These are phyloP conservation scores for Kodamaea restingae DNA, from an alignment of 805 yeast genomes.

Conservation along the genomic window DNA sequence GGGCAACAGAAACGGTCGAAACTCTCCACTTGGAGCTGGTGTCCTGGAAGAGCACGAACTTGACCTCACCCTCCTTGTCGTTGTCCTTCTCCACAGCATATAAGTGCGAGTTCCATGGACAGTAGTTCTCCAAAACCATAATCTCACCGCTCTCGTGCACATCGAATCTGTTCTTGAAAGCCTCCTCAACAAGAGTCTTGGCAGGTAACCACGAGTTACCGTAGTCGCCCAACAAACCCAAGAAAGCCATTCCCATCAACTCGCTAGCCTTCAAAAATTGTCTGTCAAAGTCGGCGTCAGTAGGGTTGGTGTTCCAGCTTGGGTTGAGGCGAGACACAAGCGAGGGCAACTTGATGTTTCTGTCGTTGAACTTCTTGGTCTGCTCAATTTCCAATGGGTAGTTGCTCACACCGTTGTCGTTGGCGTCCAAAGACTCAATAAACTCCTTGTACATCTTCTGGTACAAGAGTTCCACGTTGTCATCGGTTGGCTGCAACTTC, in stretches of 20 bases:
- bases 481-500: constrained; percentile 31
- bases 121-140: constrained; percentile 66
- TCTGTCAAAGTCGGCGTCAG: constrained; percentile 62
- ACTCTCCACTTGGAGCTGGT: constrained; percentile 75
- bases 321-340: constrained; percentile 81
- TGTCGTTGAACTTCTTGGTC: constrained; percentile 64
- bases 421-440: constrained; percentile 90
- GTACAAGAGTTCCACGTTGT: constrained; percentile 61
- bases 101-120: constrained; percentile 95
- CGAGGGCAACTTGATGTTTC: constrained; percentile 71
- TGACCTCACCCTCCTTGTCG: constrained; percentile 49
- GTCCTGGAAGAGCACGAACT: constrained; percentile 80
- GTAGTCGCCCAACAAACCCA: constrained; percentile 58
- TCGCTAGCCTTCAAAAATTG: constrained; percentile 68
- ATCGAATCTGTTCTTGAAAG: constrained; percentile 56
- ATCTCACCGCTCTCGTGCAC: constrained; percentile 71
- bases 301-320: constrained; percentile 68
- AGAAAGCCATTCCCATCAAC: constrained; percentile 80
- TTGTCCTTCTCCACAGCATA: constrained; percentile 64
- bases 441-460: constrained; percentile 79
- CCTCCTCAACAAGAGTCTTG: constrained; percentile 66
- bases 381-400: constrained; percentile 51
- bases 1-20: constrained; percentile 82
- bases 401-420: constrained; percentile 87
- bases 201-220: constrained; percentile 94